phyloP scores from a whole-genome alignment of 306 rosid species.

The Fragaria ananassa region DNA sequence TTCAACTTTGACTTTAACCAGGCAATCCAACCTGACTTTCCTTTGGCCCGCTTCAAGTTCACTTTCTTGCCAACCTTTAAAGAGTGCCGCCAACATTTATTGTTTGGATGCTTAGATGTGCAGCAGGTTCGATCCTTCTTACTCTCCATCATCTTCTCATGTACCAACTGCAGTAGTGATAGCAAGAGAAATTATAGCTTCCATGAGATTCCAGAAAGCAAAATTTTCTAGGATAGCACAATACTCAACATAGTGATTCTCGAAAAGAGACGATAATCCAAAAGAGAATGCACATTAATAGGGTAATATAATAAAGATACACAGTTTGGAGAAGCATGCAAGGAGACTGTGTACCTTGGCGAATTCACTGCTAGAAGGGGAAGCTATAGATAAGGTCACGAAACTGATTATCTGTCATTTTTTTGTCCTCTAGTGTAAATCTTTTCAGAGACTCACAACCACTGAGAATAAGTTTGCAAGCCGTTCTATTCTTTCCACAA shows the following conservation, averaged over 20 bases:
- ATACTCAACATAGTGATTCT: neutral
- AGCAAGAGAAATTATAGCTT: neutral
- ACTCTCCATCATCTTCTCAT: slow-evolving; percentile 1
- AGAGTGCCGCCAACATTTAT: slow-evolving; percentile 62
- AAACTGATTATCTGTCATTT: slow-evolving; percentile 31
- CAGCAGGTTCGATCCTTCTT: slow-evolving; percentile 46
- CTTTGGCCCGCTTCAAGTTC: slow-evolving; percentile 18
- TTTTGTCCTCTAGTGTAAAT: slow-evolving; percentile 44
- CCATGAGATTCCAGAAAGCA: neutral
- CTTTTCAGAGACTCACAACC: slow-evolving; percentile 46
- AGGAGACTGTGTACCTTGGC: slow-evolving; percentile 3
- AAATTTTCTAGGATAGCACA: neutral
- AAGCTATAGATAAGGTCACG: slow-evolving; percentile 13
- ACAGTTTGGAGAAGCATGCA: neutral
- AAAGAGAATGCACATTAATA: neutral
- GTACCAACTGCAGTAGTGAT: slow-evolving; percentile 7
- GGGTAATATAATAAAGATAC: neutral
- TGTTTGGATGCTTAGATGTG: slow-evolving; percentile 25
- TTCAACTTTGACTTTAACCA: slow-evolving; percentile 21
- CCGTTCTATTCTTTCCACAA: slow-evolving; percentile 27
- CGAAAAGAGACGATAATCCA: neutral
- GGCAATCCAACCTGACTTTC: neutral
- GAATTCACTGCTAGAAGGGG: slow-evolving; percentile 13
- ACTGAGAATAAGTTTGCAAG: slow-evolving; percentile 41
- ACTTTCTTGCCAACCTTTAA: slow-evolving; percentile 37